Evolutionary conservation across 2,329 filamentous ascomycete species (phyloP).

Genomic region (Trichothecium sympodiale): DNA sequence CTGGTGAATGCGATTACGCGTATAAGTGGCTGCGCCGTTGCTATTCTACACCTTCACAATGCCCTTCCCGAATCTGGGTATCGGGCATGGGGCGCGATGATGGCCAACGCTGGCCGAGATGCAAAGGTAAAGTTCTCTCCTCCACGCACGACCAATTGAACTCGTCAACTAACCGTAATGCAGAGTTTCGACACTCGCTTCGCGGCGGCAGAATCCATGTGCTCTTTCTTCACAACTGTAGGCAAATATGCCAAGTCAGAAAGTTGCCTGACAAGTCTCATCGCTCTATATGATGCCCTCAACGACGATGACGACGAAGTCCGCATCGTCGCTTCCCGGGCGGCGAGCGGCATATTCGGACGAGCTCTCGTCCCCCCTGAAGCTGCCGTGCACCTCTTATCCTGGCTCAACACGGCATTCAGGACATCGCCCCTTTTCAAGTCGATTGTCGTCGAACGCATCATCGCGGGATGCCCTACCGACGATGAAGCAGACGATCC

Average conservation of each 20-base stretch:
- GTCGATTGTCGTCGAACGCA: conserved; percentile 27
- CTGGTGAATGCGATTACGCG: conserved; percentile 39
- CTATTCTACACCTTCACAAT: conserved; percentile 16
- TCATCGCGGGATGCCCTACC: conserved; percentile 19
- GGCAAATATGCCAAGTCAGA: conserved; percentile 12
- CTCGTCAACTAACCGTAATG: not conserved
- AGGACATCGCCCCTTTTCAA: conserved; percentile 23
- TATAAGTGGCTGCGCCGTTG: conserved; percentile 32
- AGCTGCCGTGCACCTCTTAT: conserved; percentile 32
- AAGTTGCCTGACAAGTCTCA: conserved; percentile 42
- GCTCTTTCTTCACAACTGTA: conserved; percentile 31
- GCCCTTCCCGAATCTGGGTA: conserved; percentile 10
- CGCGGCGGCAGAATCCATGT: conserved; percentile 45
- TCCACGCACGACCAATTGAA: not conserved
- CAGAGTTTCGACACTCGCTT: conserved; percentile 56
- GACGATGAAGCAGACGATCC: conserved; percentile 3
- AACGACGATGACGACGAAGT: conserved; percentile 92
- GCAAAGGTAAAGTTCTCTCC: conserved; percentile 27
- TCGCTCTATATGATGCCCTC: conserved; percentile 63
- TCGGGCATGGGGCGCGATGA: conserved; percentile 35
- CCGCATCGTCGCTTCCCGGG: conserved; percentile 49
- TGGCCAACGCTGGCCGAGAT: conserved; percentile 34
- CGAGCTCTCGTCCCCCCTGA: conserved; percentile 33
- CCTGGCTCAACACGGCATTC: conserved; percentile 28
- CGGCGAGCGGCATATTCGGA: conserved; percentile 35